phyloP scores from a whole-genome alignment of 108 stramenopile species.

The Nitzschia putrida region DNA sequence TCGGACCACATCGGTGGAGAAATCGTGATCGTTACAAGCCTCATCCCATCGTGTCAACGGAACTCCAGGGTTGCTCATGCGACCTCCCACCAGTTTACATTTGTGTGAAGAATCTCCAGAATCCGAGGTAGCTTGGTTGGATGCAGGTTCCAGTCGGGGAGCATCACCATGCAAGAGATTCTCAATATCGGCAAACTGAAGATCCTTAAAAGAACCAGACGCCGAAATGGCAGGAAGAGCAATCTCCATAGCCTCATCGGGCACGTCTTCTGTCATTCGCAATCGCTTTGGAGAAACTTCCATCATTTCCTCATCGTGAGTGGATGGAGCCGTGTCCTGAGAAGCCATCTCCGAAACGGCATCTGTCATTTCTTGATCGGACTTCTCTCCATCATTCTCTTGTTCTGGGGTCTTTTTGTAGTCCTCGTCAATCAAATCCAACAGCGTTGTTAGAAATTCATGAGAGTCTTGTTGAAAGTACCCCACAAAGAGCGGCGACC shows the following conservation, averaged over 20 bases:
- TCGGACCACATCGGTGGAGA: background rate
- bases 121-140: background rate
- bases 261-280: slow-evolving; percentile 4
- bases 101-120: slow-evolving; percentile 13
- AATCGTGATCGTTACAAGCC: slow-evolving; percentile 7
- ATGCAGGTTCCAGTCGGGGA: background rate
- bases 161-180: slow-evolving; percentile 25
- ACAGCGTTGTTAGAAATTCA: slow-evolving; percentile 59
- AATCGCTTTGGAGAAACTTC: slow-evolving; percentile 14
- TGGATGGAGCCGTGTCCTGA: background rate
- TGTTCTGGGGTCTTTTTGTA: slow-evolving; percentile 38
- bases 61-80: slow-evolving; percentile 35
- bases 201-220: slow-evolving; percentile 32
- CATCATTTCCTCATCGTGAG: background rate
- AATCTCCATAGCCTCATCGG: background rate
- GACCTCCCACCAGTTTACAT: slow-evolving; percentile 57
- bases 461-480: slow-evolving; percentile 65
- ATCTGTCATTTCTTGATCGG: slow-evolving; percentile 7
- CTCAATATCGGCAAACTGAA: slow-evolving; percentile 36
- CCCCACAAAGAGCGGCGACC: slow-evolving; percentile 53
- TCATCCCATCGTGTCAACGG: slow-evolving; percentile 25
- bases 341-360: background rate
- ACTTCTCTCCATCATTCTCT: slow-evolving; percentile 3
- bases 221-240: slow-evolving; percentile 2
- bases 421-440: slow-evolving; percentile 66